Percentiles rank a stretch among this genome's conserved stretches.
Conservation (phyloP, 2,329 filamentous ascomycete genomes). For the Parafenestella ontariensis region DNA sequence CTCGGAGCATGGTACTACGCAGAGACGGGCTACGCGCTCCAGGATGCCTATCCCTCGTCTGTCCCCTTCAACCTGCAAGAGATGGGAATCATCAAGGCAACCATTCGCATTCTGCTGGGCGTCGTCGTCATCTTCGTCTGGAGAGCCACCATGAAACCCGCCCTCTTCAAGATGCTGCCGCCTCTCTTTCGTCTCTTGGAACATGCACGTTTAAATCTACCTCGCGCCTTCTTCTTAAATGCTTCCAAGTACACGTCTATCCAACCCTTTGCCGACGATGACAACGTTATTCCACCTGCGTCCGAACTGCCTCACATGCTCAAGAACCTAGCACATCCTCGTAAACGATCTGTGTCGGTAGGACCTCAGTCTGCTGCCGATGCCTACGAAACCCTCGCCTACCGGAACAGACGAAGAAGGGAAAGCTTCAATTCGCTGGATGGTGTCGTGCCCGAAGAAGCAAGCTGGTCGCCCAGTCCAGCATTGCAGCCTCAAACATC, state of each 20-base stretch:
- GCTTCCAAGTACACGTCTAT: slow-evolving; percentile 91
- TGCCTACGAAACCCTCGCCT: slow-evolving; percentile 93
- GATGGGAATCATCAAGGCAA: slow-evolving; percentile 70
- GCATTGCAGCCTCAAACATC: slow-evolving; percentile 36
- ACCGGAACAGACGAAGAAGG: slow-evolving; percentile 74
- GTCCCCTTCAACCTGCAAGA: slow-evolving; percentile 70
- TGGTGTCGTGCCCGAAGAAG: slow-evolving; percentile 38
- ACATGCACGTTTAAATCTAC: slow-evolving; percentile 77
- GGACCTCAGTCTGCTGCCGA: slow-evolving; percentile 96
- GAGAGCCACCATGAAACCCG: slow-evolving; percentile 88
- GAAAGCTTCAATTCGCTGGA: slow-evolving; percentile 62
- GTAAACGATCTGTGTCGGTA: slow-evolving; percentile 83
- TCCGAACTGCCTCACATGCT: slow-evolving; percentile 85
- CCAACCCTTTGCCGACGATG: slow-evolving; percentile 73
- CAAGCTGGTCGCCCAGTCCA: slow-evolving; percentile 26
- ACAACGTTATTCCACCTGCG: slow-evolving; percentile 90
- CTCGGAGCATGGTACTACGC: slow-evolving; percentile 84
- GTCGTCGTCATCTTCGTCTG: slow-evolving; percentile 86
- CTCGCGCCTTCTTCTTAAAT: slow-evolving; percentile 87
- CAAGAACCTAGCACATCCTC: slow-evolving; percentile 79
- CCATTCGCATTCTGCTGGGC: slow-evolving; percentile 76
- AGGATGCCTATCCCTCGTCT: slow-evolving; percentile 63
- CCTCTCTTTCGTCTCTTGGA: slow-evolving; percentile 89
- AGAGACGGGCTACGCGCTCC: slow-evolving; percentile 61
- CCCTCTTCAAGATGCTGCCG: slow-evolving; percentile 77